Conservation (phyloP, 345 rosid species). For the Eutrema heterophyllum region DNA sequence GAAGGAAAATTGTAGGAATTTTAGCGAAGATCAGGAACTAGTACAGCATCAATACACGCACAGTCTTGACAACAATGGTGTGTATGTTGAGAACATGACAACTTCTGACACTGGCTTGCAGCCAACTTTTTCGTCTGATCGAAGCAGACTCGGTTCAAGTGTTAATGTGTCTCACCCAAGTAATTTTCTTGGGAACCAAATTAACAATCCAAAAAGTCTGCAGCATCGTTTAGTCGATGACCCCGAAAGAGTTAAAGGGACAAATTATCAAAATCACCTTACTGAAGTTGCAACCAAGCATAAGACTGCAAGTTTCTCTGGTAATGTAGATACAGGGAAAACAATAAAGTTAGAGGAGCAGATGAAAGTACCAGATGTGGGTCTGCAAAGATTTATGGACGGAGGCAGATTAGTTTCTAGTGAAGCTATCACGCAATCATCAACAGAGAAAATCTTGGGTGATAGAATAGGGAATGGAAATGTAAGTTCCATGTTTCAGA, state of each 20-base stretch:
- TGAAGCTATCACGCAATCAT: conserved; percentile 34
- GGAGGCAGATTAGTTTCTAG: conserved; percentile 32
- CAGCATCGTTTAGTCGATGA: conserved; percentile 42
- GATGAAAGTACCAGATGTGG: conserved; percentile 39
- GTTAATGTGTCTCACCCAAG: conserved; percentile 32
- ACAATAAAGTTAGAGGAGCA: conserved; percentile 41
- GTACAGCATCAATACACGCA: conserved; percentile 29
- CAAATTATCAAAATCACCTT: conserved; percentile 32
- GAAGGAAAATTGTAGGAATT: conserved; percentile 42
- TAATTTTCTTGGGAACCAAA: conserved; percentile 39
- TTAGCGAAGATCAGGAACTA: conserved; percentile 32
- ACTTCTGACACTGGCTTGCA: conserved; percentile 41
- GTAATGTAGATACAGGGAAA: conserved; percentile 52
- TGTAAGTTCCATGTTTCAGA: conserved; percentile 44
- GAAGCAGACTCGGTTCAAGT: conserved; percentile 37
- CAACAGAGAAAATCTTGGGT: conserved; percentile 38
- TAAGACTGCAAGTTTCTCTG: conserved; percentile 40
- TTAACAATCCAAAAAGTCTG: conserved; percentile 36
- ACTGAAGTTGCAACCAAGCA: conserved; percentile 37
- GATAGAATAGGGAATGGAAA: conserved; percentile 50
- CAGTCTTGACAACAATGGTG: conserved; percentile 39
- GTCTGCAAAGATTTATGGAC: conserved; percentile 36
- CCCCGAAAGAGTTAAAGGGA: conserved; percentile 25
- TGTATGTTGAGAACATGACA: conserved; percentile 34
- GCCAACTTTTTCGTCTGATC: conserved; percentile 38